Evolutionary conservation across 2,329 filamentous ascomycete species (phyloP).

Genomic region (Grosmannia serpens): DNA sequence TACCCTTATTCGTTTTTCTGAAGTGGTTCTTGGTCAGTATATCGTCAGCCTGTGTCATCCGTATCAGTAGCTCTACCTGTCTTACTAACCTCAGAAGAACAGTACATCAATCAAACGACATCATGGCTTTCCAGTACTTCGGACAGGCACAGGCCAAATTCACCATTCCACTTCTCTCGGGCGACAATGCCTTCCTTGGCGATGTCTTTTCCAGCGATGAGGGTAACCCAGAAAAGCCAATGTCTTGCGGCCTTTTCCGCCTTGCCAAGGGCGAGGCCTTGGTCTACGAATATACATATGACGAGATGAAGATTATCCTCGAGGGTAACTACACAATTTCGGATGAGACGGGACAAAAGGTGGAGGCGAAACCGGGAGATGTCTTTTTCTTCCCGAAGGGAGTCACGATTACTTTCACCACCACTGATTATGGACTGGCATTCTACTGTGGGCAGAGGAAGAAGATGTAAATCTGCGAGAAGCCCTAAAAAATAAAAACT

Average conservation of each 20-base stretch:
- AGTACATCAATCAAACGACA: neutral
- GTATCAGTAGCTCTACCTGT: neutral
- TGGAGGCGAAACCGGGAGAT: conserved; percentile 3
- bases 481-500: neutral
- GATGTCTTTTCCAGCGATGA: conserved; percentile 5
- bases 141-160: conserved; percentile 5
- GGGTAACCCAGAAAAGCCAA: neutral
- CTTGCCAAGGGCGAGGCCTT: conserved; percentile 4
- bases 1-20: neutral
- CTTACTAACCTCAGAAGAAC: neutral
- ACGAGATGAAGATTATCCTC: conserved; percentile 7
- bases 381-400: conserved; percentile 7
- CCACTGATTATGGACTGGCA: conserved; percentile 5
- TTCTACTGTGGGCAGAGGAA: conserved; percentile 5
- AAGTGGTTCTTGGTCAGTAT: neutral
- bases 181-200: conserved; percentile 5
- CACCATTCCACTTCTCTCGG: conserved; percentile 3
- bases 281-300: conserved; percentile 6
- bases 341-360: conserved; percentile 2
- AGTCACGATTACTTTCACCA: conserved; percentile 4
- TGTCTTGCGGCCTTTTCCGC: conserved; percentile 4
- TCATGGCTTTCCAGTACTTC: conserved; percentile 4
- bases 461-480: conserved; percentile 1
- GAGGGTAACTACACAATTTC: conserved; percentile 6
- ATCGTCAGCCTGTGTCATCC: neutral